Evolutionary conservation across 1,284 basidiomycete genomes (phyloP).

Genomic region (Ceraceosorus bombacis): DNA sequence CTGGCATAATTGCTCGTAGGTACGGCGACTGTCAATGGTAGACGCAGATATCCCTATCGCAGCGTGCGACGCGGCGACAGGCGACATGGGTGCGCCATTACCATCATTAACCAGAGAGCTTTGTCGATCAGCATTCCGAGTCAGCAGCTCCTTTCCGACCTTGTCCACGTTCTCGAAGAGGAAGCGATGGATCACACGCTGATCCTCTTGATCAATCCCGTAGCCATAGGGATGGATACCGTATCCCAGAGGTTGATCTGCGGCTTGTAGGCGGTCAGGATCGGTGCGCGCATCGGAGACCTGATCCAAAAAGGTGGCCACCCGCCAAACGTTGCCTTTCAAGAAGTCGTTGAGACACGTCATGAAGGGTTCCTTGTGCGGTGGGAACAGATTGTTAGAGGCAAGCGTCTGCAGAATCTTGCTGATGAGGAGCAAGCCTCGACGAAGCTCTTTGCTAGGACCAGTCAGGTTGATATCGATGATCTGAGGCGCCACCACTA

Average conservation of each 20-base stretch:
- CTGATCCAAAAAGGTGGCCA: conserved; percentile 39
- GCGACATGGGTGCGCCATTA: not conserved
- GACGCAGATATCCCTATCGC: not conserved
- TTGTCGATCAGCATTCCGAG: not conserved
- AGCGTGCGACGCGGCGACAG: not conserved
- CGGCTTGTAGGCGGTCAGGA: conserved; percentile 37
- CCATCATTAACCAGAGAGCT: not conserved
- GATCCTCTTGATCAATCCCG: conserved; percentile 33
- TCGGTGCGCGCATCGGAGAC: conserved; percentile 40
- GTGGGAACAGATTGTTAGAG: conserved; percentile 38
- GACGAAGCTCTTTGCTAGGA: conserved; percentile 30
- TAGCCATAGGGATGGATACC: conserved; percentile 40
- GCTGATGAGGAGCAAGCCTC: conserved; percentile 37
- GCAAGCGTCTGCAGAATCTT: conserved; percentile 43
- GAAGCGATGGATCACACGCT: conserved; percentile 32
- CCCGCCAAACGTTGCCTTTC: conserved; percentile 40
- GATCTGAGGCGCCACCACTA: conserved; percentile 39
- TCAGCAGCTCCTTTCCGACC: conserved; percentile 17
- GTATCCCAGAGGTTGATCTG: conserved; percentile 39
- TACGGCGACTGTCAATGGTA: conserved; percentile 12
- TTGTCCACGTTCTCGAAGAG: conserved; percentile 38
- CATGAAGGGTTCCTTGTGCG: conserved; percentile 44
- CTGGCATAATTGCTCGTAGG: conserved; percentile 34
- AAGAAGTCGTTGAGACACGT: conserved; percentile 41
- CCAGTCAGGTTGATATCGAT: conserved; percentile 43